These are phyloP conservation scores for Nannizzia gypsea DNA, from an alignment of 2,329 filamentous ascomycete genomes.

Conservation along the genomic window DNA sequence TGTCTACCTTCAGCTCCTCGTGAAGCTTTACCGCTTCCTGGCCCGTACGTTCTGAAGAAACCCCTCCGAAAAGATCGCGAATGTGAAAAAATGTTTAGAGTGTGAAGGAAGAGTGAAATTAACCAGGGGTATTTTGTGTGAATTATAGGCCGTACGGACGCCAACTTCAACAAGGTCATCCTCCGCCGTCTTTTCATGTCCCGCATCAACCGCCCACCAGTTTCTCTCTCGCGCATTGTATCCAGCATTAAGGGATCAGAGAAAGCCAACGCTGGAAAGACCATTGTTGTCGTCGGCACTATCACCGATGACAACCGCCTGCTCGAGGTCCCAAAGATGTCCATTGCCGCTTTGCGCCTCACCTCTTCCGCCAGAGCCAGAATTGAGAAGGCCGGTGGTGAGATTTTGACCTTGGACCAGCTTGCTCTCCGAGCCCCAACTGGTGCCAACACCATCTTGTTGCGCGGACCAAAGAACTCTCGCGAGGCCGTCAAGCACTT, in stretches of 20 bases:
- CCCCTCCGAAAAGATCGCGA: neutral
- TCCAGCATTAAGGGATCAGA: slow-evolving; percentile 43
- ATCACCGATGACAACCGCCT: slow-evolving; percentile 97
- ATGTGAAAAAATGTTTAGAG: neutral
- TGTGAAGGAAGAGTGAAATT: slow-evolving; percentile 10
- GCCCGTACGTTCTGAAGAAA: slow-evolving; percentile 55
- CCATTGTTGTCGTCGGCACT: slow-evolving; percentile 84
- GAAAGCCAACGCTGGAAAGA: slow-evolving; percentile 56
- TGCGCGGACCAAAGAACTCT: slow-evolving; percentile 96
- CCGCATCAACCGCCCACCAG: slow-evolving; percentile 91
- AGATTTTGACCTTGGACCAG: slow-evolving; percentile 93
- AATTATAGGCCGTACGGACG: slow-evolving; percentile 73
- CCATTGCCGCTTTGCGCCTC: slow-evolving; percentile 88
- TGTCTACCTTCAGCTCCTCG: slow-evolving; percentile 91
- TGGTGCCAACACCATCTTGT: slow-evolving; percentile 90
- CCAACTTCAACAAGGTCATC: slow-evolving; percentile 97
- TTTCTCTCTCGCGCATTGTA: slow-evolving; percentile 85
- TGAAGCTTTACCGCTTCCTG: slow-evolving; percentile 97
- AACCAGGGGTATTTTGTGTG: slow-evolving; percentile 3
- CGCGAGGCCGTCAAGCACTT: slow-evolving; percentile 99
- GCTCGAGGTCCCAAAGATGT: slow-evolving; percentile 79
- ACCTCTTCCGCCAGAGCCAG: slow-evolving; percentile 90
- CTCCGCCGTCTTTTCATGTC: slow-evolving; percentile 97
- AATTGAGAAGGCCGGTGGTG: slow-evolving; percentile 85
- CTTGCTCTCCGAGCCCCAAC: slow-evolving; percentile 90